Evolutionary conservation across 257 asterid species (phyloP).

Genomic region (Asclepias syriaca): DNA sequence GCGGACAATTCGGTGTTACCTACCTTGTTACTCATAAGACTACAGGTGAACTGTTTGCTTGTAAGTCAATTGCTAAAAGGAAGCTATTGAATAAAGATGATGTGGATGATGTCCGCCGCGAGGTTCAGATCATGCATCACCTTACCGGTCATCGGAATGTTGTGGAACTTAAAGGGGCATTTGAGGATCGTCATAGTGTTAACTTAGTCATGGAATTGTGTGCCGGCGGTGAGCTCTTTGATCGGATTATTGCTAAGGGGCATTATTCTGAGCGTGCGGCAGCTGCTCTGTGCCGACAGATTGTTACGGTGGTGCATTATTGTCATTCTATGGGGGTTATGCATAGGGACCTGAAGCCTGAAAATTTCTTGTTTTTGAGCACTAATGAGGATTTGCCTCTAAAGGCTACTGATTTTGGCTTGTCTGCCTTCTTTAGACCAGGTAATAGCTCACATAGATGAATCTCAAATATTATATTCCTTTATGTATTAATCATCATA

Average conservation of each 20-base stretch:
- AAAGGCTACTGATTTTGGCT: conserved; percentile 83
- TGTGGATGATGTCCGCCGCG: conserved; percentile 75
- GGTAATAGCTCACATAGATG: conserved; percentile 26
- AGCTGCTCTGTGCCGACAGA: conserved; percentile 80
- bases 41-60: conserved; percentile 56
- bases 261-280: conserved; percentile 98
- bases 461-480: background rate
- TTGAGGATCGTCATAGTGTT: conserved; percentile 70
- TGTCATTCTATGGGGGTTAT: conserved; percentile 89
- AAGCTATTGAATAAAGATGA: conserved; percentile 64
- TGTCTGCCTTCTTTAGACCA: conserved; percentile 68
- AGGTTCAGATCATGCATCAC: conserved; percentile 95
- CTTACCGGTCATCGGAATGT: conserved; percentile 78
- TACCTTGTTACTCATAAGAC: conserved; percentile 57
- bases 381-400: conserved; percentile 61
- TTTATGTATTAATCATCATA: background rate
- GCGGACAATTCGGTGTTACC: conserved; percentile 91
- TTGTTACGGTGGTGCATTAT: conserved; percentile 72
- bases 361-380: conserved; percentile 63
- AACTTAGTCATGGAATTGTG: conserved; percentile 82
- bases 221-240: conserved; percentile 84
- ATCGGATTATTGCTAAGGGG: conserved; percentile 72
- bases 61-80: conserved; percentile 85
- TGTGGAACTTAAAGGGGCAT: conserved; percentile 74
- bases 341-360: conserved; percentile 89